phyloP scores from a whole-genome alignment of 1,284 basidiomycete genomes.

The Ganoderma leucocontextum region DNA sequence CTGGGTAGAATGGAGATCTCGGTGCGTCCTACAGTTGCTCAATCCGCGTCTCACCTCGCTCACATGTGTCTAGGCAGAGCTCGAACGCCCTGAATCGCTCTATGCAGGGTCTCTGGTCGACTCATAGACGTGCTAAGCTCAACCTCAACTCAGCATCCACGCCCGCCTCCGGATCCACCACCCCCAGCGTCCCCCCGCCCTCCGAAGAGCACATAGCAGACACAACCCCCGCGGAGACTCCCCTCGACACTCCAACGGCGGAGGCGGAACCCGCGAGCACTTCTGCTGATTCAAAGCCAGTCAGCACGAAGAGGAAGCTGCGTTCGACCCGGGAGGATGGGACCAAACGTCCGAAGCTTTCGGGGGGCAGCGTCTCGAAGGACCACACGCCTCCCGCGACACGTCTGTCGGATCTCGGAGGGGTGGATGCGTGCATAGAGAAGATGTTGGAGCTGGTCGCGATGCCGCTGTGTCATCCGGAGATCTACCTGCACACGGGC shows the following conservation, averaged over 20 bases:
- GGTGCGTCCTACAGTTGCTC: conserved; percentile 27
- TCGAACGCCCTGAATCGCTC: conserved; percentile 77
- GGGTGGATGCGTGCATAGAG: conserved; percentile 86
- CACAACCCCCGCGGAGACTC: background rate
- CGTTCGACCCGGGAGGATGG: conserved; percentile 59
- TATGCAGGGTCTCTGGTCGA: conserved; percentile 80
- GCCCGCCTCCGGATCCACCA: conserved; percentile 28
- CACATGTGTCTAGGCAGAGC: conserved; percentile 58
- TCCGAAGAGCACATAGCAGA: conserved; percentile 34
- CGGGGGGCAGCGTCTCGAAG: conserved; percentile 50
- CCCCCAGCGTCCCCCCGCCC: conserved; percentile 39
- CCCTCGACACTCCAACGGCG: conserved; percentile 18
- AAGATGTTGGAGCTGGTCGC: conserved; percentile 96
- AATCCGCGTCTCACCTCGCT: conserved; percentile 10
- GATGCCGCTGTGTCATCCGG: conserved; percentile 94
- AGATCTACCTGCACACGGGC: conserved; percentile 94
- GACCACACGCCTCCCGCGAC: conserved; percentile 73
- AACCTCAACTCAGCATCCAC: conserved; percentile 64
- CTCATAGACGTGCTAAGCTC: conserved; percentile 65
- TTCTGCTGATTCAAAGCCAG: conserved; percentile 36
- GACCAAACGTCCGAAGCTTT: conserved; percentile 62
- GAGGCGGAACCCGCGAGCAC: conserved; percentile 39
- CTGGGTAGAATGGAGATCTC: conserved; percentile 37
- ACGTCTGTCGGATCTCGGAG: conserved; percentile 88
- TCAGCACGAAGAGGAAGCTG: conserved; percentile 60